These are phyloP conservation scores for Nakazawaea wyomingensis DNA, from an alignment of 805 yeast species.

Conservation along the genomic window DNA sequence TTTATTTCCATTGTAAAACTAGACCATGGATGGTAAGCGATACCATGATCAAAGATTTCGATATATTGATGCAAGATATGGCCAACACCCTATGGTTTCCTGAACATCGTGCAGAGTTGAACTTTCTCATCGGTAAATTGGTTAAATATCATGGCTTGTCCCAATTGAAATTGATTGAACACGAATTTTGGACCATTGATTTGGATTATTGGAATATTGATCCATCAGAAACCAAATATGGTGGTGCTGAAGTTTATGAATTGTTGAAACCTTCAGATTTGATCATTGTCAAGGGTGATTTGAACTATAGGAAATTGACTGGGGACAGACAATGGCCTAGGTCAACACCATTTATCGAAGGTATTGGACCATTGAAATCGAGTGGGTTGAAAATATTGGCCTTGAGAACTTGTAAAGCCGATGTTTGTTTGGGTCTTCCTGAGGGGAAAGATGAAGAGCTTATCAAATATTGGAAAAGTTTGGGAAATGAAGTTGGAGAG, in stretches of 20 bases:
- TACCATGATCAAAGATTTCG: conserved; percentile 80
- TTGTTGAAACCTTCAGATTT: conserved; percentile 61
- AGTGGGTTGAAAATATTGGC: conserved; percentile 64
- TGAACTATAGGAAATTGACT: conserved; percentile 90
- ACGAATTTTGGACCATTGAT: conserved; percentile 84
- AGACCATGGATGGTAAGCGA: conserved; percentile 98
- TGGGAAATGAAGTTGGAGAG: conserved; percentile 59
- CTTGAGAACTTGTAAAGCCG: conserved; percentile 93
- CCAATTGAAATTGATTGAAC: conserved; percentile 44
- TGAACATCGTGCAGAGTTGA: conserved; percentile 40
- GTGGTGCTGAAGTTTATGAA: conserved; percentile 57
- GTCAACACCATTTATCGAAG: conserved; percentile 65
- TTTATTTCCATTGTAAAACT: conserved; percentile 81
- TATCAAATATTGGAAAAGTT: conserved; percentile 46
- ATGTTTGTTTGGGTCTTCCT: conserved; percentile 82
- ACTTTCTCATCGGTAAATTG: conserved; percentile 42
- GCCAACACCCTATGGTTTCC: conserved; percentile 46
- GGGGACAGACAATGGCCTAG: conserved; percentile 89
- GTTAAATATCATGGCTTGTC: conserved; percentile 41
- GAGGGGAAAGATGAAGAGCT: conserved; percentile 70
- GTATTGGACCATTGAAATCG: conserved; percentile 63
- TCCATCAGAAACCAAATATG: conserved; percentile 43
- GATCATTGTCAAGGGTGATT: conserved; percentile 88
- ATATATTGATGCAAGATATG: conserved; percentile 51
- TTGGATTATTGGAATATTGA: conserved; percentile 69